Evolutionary conservation across 1,139 yeast species (phyloP), one percentile per base, ranked within the genome.

Genomic region (Lipomyces yarrowii): DNA sequence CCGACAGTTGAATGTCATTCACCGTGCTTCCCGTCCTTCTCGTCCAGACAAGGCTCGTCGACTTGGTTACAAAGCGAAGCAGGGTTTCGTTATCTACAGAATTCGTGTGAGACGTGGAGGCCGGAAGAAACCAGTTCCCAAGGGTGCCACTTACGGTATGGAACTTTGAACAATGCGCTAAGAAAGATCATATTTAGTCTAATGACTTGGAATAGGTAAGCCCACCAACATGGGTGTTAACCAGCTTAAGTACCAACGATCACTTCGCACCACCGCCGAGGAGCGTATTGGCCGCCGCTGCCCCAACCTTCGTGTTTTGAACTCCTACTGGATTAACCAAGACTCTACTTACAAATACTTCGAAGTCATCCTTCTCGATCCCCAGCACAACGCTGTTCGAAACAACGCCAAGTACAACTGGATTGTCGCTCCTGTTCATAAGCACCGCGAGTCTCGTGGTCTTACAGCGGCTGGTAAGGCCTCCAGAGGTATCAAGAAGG

Each of bases 21-120:
- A 94, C 97, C 90, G 99, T 84, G 98, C 98, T 76, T 79, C 96
- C 70, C 92, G 94, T 84, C 99, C 99, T 80, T 90, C 98, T 77
- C 93, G 98, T 86, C 99, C 99, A 83, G 99, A 94, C 86, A 94
- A 94, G 94, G 99, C 99, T 79, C 94, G 98, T 89, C 91, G 97
- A 85, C 89, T 94, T 81, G 99, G 99, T 77, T 94, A 94, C 98
- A 94, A 94, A 90, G 99, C 99, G 85, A 94, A 94, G 90, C 99
- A 94, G 87, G 99, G 99, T 78, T 94, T 91, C 82, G 98, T 91
- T 76, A 87, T 94, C 87, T 94, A 85, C 97, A 90, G 99, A 85
- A 85, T 93, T 83, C 92, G 99, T 86, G 99, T 94, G 79, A 92
- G 98, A 88, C 91, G 99, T 87, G 99, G 99, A 87, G 94, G 96